Conservation (phyloP, 179 eudicot species). For the Heliamphora pulchella region DNA sequence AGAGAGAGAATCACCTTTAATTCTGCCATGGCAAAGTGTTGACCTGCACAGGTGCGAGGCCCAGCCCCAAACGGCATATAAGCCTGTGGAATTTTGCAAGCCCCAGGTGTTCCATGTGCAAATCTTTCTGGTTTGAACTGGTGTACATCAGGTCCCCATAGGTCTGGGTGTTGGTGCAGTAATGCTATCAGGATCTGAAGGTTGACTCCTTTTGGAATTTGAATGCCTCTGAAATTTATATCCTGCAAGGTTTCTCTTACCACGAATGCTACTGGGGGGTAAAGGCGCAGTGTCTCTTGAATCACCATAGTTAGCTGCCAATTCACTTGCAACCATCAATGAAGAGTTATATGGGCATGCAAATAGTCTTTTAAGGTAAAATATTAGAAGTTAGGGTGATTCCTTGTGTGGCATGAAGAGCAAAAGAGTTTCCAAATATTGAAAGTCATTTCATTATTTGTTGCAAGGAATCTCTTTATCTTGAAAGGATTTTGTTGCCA, state of each 20-base stretch:
- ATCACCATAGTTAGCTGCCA: conserved; percentile 44
- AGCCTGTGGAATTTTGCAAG: conserved; percentile 45
- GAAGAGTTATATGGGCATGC: too few relatives aligned
- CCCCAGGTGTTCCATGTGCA: conserved; percentile 31
- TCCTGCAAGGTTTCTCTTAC: conserved; percentile 43
- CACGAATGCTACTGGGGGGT: conserved; percentile 43
- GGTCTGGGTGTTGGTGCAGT: conserved; percentile 15
- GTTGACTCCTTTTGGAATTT: conserved; percentile 41
- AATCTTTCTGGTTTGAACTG: conserved; percentile 52
- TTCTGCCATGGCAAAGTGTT: conserved; percentile 41
- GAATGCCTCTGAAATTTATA: conserved; percentile 24
- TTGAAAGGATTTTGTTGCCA: neutral
- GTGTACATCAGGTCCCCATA: conserved; percentile 35
- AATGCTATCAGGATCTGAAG: conserved; percentile 36
- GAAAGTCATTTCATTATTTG: neutral
- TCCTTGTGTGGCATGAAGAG: too few relatives aligned
- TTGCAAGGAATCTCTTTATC: neutral
- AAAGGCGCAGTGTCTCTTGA: conserved; percentile 40
- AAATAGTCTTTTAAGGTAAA: too few relatives aligned
- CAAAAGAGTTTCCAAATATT: too few relatives aligned
- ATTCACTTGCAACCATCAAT: too few relatives aligned
- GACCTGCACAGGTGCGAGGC: conserved; percentile 38
- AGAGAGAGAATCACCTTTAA: conserved; percentile 39
- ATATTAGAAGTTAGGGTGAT: too few relatives aligned
- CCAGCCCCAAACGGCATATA: conserved; percentile 48